Evolutionary conservation across 148 eudicot species (phyloP).

Genomic region (Nepenthes gracilis): DNA sequence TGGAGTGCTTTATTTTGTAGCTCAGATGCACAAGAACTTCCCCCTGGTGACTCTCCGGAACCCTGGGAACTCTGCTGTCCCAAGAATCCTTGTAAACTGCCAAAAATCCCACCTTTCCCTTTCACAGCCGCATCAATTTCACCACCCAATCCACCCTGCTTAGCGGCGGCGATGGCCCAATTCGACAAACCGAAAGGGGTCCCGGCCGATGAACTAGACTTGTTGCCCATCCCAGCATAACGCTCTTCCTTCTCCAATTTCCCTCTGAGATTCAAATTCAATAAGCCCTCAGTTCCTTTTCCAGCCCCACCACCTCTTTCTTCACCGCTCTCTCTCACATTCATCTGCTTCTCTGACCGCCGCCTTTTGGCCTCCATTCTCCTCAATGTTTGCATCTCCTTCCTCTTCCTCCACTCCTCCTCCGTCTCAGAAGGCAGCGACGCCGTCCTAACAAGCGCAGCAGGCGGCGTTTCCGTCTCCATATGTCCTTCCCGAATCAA

Average conservation of each 20-base stretch:
- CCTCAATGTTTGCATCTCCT: slow-evolving; percentile 75
- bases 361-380: slow-evolving; percentile 84
- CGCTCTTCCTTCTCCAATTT: slow-evolving; percentile 39
- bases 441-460: slow-evolving; percentile 47
- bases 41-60: slow-evolving; percentile 66
- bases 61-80: slow-evolving; percentile 34
- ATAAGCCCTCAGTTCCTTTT: slow-evolving; percentile 10
- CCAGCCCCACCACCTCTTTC: slow-evolving; percentile 21
- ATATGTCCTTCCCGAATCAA: slow-evolving; percentile 39
- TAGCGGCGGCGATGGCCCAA: too few species aligned
- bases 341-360: slow-evolving; percentile 76
- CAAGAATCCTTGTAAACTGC: slow-evolving; percentile 40
- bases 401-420: slow-evolving; percentile 88
- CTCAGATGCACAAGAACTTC: slow-evolving; percentile 58
- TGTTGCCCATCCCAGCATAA: slow-evolving; percentile 19
- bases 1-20: slow-evolving; percentile 27
- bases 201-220: slow-evolving; percentile 23
- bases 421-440: slow-evolving; percentile 66
- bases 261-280: slow-evolving; percentile 36
- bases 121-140: slow-evolving; percentile 18
- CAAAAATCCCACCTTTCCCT: slow-evolving; percentile 30
- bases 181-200: slow-evolving; percentile 17
- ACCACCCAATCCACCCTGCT: slow-evolving; percentile 8
- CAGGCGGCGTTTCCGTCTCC: slow-evolving; percentile 18
- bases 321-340: slow-evolving; percentile 20